phyloP scores from a whole-genome alignment of 768 basidiomycete genomes.

The Tricholoma hemisulphureum region DNA sequence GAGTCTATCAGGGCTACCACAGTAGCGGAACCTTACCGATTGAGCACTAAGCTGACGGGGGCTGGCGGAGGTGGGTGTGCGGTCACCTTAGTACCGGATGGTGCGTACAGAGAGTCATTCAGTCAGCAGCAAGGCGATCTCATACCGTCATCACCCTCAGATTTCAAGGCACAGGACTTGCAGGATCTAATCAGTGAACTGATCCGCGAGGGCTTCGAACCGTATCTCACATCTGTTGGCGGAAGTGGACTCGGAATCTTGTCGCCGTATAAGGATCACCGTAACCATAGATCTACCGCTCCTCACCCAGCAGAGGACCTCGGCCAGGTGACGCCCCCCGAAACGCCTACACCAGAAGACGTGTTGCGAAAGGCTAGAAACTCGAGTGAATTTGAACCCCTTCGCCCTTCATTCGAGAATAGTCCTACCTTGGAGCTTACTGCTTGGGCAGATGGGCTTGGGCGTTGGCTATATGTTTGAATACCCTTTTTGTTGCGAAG shows the following conservation, averaged over 20 bases:
- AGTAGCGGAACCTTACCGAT: conserved; percentile 53
- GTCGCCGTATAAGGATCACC: conserved; percentile 53
- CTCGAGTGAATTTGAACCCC: conserved; percentile 24
- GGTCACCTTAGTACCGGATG: conserved; percentile 91
- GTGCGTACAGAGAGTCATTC: conserved; percentile 43
- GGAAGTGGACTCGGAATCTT: conserved; percentile 90
- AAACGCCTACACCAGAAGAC: conserved; percentile 40
- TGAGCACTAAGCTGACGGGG: conserved; percentile 94
- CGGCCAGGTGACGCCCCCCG: conserved; percentile 50
- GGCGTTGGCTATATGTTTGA: conserved; percentile 64
- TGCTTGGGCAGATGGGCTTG: conserved; percentile 52
- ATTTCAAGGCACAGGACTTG: conserved; percentile 62
- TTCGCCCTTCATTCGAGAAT: conserved; percentile 46
- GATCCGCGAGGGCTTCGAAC: conserved; percentile 62
- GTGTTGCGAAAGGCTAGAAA: conserved; percentile 22
- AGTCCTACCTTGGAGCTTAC: conserved; percentile 42
- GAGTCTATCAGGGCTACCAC: conserved; percentile 81
- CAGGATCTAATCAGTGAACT: conserved; percentile 60
- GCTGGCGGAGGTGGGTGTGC: conserved; percentile 99
- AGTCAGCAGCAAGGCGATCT: conserved; percentile 10
- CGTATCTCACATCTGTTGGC: conserved; percentile 91
- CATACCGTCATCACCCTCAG: conserved; percentile 38
- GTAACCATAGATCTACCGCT: conserved; percentile 30
- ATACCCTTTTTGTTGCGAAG: not conserved
- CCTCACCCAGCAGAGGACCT: conserved; percentile 18